phyloP scores from a whole-genome alignment of 1,139 yeast genomes.

The Protomyces inouyei region DNA sequence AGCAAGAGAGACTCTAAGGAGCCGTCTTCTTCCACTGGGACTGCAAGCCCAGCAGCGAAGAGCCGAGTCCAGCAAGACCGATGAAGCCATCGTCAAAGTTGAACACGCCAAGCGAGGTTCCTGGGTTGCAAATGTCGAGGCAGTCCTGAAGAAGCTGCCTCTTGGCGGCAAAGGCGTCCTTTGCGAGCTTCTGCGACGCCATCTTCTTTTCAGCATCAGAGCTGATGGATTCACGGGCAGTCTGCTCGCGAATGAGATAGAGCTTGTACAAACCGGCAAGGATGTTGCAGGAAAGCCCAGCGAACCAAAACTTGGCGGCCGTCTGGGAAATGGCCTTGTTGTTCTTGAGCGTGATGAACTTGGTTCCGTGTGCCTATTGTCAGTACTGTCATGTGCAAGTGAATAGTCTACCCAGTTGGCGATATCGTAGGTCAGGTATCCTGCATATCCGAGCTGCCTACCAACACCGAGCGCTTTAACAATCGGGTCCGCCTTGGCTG shows the following conservation, averaged over 20 bases:
- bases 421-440: conserved; percentile 70
- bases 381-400: background rate
- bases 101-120: conserved; percentile 60
- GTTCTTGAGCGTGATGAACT: conserved; percentile 35
- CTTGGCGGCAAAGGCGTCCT: conserved; percentile 47
- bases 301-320: conserved; percentile 66
- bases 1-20: background rate
- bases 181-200: conserved; percentile 38
- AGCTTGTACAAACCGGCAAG: conserved; percentile 44
- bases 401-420: conserved; percentile 60
- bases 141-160: conserved; percentile 74
- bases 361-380: conserved; percentile 38
- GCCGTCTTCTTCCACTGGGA: conserved; percentile 55
- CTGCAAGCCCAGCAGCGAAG: conserved; percentile 71
- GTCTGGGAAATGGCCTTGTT: conserved; percentile 32
- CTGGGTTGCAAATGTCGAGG: conserved; percentile 70
- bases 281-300: conserved; percentile 63
- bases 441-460: conserved; percentile 68
- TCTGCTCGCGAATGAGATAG: conserved; percentile 31
- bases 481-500: conserved; percentile 57
- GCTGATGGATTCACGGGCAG: conserved; percentile 35
- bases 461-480: conserved; percentile 55
- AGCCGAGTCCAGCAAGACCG: conserved; percentile 79
- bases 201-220: conserved; percentile 43
- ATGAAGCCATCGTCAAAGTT: conserved; percentile 68